phyloP scores from a whole-genome alignment of 208 protist species.

The Novymonas esmeraldas region DNA sequence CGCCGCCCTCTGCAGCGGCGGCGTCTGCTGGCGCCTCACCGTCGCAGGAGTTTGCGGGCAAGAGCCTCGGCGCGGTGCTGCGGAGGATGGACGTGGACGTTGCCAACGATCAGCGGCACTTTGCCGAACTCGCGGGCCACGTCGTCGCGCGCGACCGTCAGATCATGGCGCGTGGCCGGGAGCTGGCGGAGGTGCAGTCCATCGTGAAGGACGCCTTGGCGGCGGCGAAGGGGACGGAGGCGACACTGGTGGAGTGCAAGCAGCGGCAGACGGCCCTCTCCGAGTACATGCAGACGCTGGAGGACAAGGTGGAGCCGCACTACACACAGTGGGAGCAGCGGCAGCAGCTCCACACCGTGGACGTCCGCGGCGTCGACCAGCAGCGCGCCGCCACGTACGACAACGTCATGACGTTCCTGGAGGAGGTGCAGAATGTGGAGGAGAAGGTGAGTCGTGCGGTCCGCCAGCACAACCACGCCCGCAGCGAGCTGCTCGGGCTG shows the following conservation, averaged over 20 bases:
- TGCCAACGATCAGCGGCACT: conserved; percentile 51
- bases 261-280: conserved; percentile 56
- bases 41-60: conserved; percentile 57
- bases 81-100: conserved; percentile 56
- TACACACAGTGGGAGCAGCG: conserved; percentile 42
- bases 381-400: conserved; percentile 51
- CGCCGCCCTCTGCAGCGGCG: background rate
- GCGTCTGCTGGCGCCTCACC: conserved; percentile 28
- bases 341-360: conserved; percentile 14
- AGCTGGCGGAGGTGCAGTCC: conserved; percentile 49
- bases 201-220: conserved; percentile 57
- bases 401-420: conserved; percentile 62
- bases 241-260: conserved; percentile 48
- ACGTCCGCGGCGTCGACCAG: conserved; percentile 36
- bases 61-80: conserved; percentile 55
- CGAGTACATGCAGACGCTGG: conserved; percentile 56
- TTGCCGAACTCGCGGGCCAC: conserved; percentile 55
- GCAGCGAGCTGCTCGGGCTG: conserved; percentile 34
- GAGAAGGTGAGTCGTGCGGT: conserved; percentile 54
- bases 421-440: conserved; percentile 65
- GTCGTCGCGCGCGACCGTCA: conserved; percentile 65
- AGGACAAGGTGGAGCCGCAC: conserved; percentile 67
- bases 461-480: conserved; percentile 59
- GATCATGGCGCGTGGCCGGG: conserved; percentile 64
- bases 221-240: conserved; percentile 49